These are phyloP conservation scores for Exobasidium rhododendri DNA, from an alignment of 1,284 basidiomycete genomes.

Conservation along the genomic window DNA sequence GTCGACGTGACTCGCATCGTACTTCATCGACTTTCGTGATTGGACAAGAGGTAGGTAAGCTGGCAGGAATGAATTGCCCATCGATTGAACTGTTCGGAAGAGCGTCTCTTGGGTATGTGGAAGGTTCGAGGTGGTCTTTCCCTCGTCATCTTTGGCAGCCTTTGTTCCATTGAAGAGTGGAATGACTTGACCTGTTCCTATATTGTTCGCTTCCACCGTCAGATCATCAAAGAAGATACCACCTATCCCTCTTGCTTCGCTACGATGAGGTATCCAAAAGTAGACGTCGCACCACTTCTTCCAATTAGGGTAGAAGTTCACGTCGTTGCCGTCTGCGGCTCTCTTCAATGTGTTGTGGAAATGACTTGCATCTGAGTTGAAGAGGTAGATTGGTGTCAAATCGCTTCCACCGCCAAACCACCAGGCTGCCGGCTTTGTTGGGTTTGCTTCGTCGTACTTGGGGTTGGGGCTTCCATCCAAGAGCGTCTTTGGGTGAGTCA, in stretches of 20 bases:
- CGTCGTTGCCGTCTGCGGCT: constrained; percentile 73
- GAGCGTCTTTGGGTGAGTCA: constrained; percentile 48
- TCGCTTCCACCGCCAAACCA: constrained; percentile 99
- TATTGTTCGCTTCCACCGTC: constrained; percentile 24
- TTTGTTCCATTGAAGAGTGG: constrained; percentile 14
- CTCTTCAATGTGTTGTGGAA: constrained; percentile 79
- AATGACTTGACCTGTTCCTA: constrained; percentile 14
- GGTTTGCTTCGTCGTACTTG: constrained; percentile 40
- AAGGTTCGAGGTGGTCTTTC: neutral
- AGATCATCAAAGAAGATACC: constrained; percentile 86
- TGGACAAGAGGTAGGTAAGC: constrained; percentile 50
- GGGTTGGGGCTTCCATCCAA: constrained; percentile 51
- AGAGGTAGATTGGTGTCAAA: constrained; percentile 89
- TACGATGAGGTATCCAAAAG: constrained; percentile 89
- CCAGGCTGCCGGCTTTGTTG: constrained; percentile 71
- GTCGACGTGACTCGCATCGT: constrained; percentile 28
- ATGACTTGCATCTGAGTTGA: constrained; percentile 77
- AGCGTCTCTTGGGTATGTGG: constrained; percentile 44
- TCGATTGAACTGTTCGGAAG: constrained; percentile 42
- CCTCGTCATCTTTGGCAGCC: too few relatives aligned
- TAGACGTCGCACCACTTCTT: constrained; percentile 98
- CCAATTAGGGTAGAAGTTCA: constrained; percentile 72
- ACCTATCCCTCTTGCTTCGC: constrained; percentile 83
- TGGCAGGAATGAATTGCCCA: constrained; percentile 51
- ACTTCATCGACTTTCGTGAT: constrained; percentile 35